Conservation (phyloP, 2,329 filamentous ascomycete species). For the Ophiosphaerella korrae region DNA sequence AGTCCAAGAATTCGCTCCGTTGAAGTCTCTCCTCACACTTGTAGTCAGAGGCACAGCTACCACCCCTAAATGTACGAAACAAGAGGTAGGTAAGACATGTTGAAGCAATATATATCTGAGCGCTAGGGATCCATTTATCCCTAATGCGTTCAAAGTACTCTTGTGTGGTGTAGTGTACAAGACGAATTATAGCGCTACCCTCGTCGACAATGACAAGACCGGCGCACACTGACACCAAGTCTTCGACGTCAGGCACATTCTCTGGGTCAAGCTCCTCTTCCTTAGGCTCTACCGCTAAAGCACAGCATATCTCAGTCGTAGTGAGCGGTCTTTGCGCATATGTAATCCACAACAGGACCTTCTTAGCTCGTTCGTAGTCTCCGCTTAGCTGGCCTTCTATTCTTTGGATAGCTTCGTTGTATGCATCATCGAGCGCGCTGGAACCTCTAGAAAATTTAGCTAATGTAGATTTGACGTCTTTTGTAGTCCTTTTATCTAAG, state of each 20-base stretch:
- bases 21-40: conserved; percentile 20
- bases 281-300: conserved; percentile 14
- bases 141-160: conserved; percentile 31
- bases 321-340: conserved; percentile 19
- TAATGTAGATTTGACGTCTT: conserved; percentile 6
- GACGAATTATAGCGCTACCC: conserved; percentile 28
- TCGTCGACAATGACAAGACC: conserved; percentile 22
- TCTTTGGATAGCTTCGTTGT: conserved; percentile 23
- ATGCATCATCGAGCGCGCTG: conserved; percentile 9
- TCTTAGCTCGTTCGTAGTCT: conserved; percentile 43
- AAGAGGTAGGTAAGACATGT: conserved; percentile 38
- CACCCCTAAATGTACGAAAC: conserved; percentile 25
- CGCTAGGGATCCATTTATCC: conserved; percentile 31
- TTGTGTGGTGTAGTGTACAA: conserved; percentile 35
- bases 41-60: conserved; percentile 12
- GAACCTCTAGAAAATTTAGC: conserved; percentile 5
- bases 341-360: conserved; percentile 18
- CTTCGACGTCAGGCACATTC: conserved; percentile 12
- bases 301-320: conserved; percentile 15
- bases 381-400: conserved; percentile 48
- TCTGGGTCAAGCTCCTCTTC: conserved; percentile 12
- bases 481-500: conserved; percentile 8
- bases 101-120: conserved; percentile 21
- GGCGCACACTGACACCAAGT: conserved; percentile 25
- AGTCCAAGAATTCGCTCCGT: conserved; percentile 29